Evolutionary conservation across 2,329 filamentous ascomycete genomes (phyloP), one percentile per base, ranked within the genome.

Genomic region (Fusarium protoensiforme): DNA sequence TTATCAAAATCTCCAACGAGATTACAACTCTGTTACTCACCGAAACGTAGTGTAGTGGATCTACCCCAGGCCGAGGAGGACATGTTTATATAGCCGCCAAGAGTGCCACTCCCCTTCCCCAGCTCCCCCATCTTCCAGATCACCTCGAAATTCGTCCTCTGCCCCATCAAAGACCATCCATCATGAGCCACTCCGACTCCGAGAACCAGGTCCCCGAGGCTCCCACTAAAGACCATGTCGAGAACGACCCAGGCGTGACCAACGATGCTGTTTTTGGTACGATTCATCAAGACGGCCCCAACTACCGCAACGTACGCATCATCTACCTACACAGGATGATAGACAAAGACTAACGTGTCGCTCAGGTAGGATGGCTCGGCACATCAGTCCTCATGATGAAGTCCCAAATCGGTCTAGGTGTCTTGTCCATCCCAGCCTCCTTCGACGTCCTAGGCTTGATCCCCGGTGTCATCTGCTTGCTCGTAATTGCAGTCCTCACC

Each of bases 341-440:
- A 11, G 16, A 7, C 27, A 39, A 18, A 22, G 20, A 65, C 20
- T 65, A n/a, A 64, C 31, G 13, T 39, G 27, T 33, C 59, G 18
- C 48, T 61, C 82, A 83, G 81, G 85, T 54, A 16, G 83, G 84
- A 59, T 86, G 84, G 85, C 64, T 84, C 2, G 84, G 83, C 24
- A 85, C 85, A 14, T 75, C 36, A 8, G 36, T 39, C 36, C 36
- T 39, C 36, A 39, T 39, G 36, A 39, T 39, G 36, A 39, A 39
- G 36, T 39, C 82, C 0, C 83, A 85, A 66, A 83, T 86, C 33
- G 84, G 84, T 18, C 79, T 85, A 7, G 78, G 84, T 38, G 85
- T 87, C n/a, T 79, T 88, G 20, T 86, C 86, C 0, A 87, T 88
- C 24, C 86, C 86, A 0, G 73, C 78, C 10, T 81, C 83, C 0